Base-by-base conservation (phyloP, 805 yeast genomes). In the Starmerella floris region DNA sequence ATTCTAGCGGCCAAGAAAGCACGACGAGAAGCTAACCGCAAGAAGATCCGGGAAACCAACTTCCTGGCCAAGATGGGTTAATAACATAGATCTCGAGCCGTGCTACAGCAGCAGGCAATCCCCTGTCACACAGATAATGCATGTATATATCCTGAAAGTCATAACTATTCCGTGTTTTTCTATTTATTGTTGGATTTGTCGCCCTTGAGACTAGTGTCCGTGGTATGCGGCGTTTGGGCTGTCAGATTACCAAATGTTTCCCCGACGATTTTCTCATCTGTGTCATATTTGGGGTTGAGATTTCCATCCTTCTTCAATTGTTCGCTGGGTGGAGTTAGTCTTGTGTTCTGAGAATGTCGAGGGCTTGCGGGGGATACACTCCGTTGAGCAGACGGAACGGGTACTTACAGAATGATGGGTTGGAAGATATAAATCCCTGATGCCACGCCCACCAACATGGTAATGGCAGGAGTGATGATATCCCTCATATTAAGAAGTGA, bases 31-130 rank as follows among this genome's bases (percentile, higher is more conserved):
- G 70, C 68, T 42, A 83, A 82, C 59, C 74, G 83, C 44, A 70
- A 71, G 46, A 69, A 67, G 51, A 83, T 84, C 57, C 85, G 83
- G 62, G 72, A 73, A 56, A 77, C 74, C 59, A 87, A 87, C 69
- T 87, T 85, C 63, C 63, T 81, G 62, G 66, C 77, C 28, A 73
- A 73, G 52, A 71, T 74, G 71, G 57, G 55, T 43, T 26, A 21
- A 22, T n/a, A 22, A 8, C 22, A 11, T 25, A 8, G 11, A 8
- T 25, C 11, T 25, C 28, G 8, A 25, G 28, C 13, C 28, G 13
- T 25, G 13, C 11, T 25, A 13, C 13, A 25, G 28, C 28, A 9
- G 28, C 28, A 25, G n/a, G 30, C 30, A 27, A 13, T 13, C n/a
- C n/a, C 13, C 15, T 8, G 8, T 9, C 35, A 31, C 15, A 31